Conservation (phyloP, 2,329 filamentous ascomycete species). For the Hymenoscyphus scutula region DNA sequence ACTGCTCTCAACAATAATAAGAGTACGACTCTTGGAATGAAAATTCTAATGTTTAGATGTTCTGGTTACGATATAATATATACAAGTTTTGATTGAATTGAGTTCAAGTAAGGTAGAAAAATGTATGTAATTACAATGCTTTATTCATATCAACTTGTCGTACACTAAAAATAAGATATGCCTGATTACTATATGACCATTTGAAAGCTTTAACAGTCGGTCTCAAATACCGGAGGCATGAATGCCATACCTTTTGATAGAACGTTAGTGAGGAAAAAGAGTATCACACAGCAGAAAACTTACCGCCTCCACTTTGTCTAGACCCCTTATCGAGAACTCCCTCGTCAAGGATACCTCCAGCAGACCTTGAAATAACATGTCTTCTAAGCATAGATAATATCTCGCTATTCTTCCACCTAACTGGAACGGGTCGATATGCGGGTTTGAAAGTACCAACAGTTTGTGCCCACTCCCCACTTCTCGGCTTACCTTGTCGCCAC, state of each 20-base stretch:
- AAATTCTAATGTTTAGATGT: neutral
- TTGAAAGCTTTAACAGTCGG: conserved; percentile 23
- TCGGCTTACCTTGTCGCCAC: conserved; percentile 37
- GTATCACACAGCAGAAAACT: conserved; percentile 11
- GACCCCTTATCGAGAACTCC: conserved; percentile 24
- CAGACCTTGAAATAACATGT: conserved; percentile 74
- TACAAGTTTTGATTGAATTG: neutral
- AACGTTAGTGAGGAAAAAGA: conserved; percentile 10
- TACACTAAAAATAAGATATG: conserved; percentile 1
- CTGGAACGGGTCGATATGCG: conserved; percentile 85
- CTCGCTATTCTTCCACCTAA: conserved; percentile 80
- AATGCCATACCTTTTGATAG: conserved; percentile 36
- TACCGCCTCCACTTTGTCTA: conserved; percentile 31
- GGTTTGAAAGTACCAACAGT: conserved; percentile 93
- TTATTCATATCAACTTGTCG: conserved; percentile 10
- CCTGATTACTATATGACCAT: neutral
- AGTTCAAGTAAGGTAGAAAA: neutral
- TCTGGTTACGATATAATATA: neutral
- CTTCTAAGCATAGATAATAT: conserved; percentile 72
- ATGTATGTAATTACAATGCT: conserved; percentile 3
- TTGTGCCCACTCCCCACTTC: conserved; percentile 88
- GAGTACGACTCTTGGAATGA: neutral
- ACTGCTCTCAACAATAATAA: no score
- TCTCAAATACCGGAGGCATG: conserved; percentile 37
- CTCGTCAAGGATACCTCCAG: conserved; percentile 48